Evolutionary conservation across 805 yeast species (phyloP), one percentile per base, ranked within the genome.

Genomic region (Candida sithepensis): DNA sequence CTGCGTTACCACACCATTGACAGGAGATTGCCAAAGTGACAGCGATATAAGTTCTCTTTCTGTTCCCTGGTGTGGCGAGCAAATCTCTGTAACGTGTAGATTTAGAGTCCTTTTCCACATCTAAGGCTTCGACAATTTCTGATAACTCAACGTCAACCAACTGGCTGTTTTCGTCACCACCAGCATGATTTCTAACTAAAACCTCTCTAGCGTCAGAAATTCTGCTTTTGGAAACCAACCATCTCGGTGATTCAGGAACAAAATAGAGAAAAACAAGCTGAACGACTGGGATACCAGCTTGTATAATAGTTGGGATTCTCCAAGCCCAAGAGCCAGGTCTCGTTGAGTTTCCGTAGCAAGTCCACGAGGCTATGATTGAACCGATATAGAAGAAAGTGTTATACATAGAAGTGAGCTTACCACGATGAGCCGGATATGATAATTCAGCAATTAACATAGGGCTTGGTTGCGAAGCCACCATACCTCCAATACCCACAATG

Each of bases 221-320:
- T 40, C 64, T 61, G 19, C 71, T 73, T 50, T 64, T 67, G 39
- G 66, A 58, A 23, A 72, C 59, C 39, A 67, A 65, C 59, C 53
- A 73, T 57, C 78, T 63, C 50, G 78, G 78, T 14, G 70, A 64
- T 58, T 73, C 78, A 2, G 79, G 79, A 42, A 70, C 54, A 59
- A 68, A 54, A 28, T 39, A 70, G 39, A 73, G 49, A 22, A 69
- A 56, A 3, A 51, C 3, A 7, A 68, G 19, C 56, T 76, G 81
- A 21, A 73, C 16, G 2, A 71, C 21, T 2, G 84, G 81, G 52
- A 74, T 64, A 16, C 68, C 57, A 38, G 74, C 78, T 62, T 80
- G 85, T 39, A 79, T 49, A 43, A 69, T 69, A 12, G 80, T 69
- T 36, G 85, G 84, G 45, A 79, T 65, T 64, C 79, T 75, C 84